Conservation (phyloP, 768 basidiomycete species). For the Suillus subaureus region DNA sequence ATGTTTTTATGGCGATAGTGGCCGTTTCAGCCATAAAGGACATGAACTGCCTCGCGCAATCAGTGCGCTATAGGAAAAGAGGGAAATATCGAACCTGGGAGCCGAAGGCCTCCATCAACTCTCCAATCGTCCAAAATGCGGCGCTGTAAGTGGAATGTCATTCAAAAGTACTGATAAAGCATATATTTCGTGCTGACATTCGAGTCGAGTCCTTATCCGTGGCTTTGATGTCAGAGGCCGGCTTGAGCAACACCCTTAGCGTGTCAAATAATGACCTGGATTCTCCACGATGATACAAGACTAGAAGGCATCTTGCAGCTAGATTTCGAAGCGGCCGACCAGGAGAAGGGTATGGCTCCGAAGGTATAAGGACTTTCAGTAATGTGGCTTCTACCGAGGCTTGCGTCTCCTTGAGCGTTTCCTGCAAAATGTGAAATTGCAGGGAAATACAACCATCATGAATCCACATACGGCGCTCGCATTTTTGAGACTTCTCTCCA, state of each 20-base stretch:
- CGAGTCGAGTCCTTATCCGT: conserved; percentile 62
- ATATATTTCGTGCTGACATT: conserved; percentile 50
- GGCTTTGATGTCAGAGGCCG: conserved; percentile 71
- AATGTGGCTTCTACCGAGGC: conserved; percentile 60
- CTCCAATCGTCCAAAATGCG: conserved; percentile 84
- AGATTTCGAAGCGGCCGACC: conserved; percentile 85
- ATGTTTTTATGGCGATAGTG: conserved; percentile 62
- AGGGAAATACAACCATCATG: neutral
- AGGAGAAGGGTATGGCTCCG: conserved; percentile 73
- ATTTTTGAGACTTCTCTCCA: conserved; percentile 58
- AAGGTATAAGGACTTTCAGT: conserved; percentile 66
- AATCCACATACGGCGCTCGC: conserved; percentile 51
- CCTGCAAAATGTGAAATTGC: conserved; percentile 42
- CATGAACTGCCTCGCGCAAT: conserved; percentile 70
- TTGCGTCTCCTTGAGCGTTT: conserved; percentile 67
- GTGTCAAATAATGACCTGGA: conserved; percentile 87
- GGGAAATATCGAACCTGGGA: conserved; percentile 64
- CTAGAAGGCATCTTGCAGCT: conserved; percentile 74
- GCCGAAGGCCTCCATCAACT: conserved; percentile 84
- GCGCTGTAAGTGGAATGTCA: conserved; percentile 50
- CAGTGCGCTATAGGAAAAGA: neutral
- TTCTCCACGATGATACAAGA: conserved; percentile 79
- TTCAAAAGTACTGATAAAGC: conserved; percentile 7
- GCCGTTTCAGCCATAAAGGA: conserved; percentile 90
- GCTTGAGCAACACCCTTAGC: conserved; percentile 73